Percentiles rank a stretch among this genome's conserved stretches.
Evolutionary conservation across 2,329 filamentous ascomycete species (phyloP).

Genomic region (Rhytidhysteron rufulum): DNA sequence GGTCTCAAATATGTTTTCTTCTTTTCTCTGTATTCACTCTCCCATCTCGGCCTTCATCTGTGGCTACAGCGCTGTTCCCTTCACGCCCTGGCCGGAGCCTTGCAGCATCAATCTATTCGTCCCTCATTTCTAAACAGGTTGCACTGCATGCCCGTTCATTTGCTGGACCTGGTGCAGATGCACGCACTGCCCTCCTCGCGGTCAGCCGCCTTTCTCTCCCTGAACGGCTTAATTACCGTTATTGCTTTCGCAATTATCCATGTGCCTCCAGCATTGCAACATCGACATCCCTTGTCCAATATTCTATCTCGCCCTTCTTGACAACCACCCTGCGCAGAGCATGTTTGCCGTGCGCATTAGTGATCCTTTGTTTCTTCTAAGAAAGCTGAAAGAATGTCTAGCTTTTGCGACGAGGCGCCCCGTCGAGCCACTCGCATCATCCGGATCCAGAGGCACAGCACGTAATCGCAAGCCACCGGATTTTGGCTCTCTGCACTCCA

Average conservation of each 20-base stretch:
- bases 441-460: neutral
- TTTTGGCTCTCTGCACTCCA: too few relatives aligned
- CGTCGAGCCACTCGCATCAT: neutral
- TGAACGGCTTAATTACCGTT: constrained; percentile 4
- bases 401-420: too few relatives aligned
- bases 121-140: neutral
- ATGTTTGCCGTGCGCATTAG: too few relatives aligned
- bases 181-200: neutral
- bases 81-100: too few relatives aligned
- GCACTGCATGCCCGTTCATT: neutral
- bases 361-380: too few relatives aligned
- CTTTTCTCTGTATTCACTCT: too few relatives aligned
- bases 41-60: too few relatives aligned
- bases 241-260: neutral
- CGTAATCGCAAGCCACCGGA: neutral
- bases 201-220: constrained; percentile 2
- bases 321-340: too few relatives aligned
- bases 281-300: constrained; percentile 18
- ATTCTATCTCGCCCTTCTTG: too few relatives aligned
- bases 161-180: neutral
- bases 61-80: neutral
- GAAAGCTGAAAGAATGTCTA: too few relatives aligned
- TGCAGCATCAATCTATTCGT: constrained; percentile 1
- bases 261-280: constrained; percentile 6
- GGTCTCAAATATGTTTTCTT: too few relatives aligned